Evolutionary conservation across 129 eudicot genomes (phyloP).

Genomic region (Escallonia herrerae): DNA sequence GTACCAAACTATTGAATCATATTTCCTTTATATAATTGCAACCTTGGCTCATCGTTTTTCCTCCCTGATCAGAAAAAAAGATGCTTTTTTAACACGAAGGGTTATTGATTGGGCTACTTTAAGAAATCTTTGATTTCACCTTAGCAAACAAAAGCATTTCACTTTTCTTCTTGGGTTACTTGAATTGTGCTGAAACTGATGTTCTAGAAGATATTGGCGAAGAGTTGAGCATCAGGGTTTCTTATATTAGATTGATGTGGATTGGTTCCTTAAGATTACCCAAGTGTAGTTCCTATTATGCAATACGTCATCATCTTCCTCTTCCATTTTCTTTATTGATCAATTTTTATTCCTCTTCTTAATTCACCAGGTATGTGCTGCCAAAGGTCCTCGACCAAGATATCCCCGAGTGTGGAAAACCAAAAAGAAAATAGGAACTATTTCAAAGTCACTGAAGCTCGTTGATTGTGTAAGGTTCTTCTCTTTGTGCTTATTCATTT

Average conservation of each 20-base stretch:
- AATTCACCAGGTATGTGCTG: constrained; percentile 64
- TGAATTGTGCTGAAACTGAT: no score
- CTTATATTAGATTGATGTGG: not conserved
- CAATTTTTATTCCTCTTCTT: not conserved
- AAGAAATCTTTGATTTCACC: no score
- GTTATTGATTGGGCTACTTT: no score
- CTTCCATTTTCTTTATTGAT: not conserved
- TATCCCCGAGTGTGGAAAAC: constrained; percentile 94
- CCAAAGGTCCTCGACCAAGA: constrained; percentile 95
- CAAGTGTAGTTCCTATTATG: not conserved
- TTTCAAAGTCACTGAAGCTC: constrained; percentile 81
- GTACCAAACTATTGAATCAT: no score
- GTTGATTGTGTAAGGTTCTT: constrained; percentile 70
- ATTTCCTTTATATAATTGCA: no score
- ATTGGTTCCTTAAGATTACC: not conserved
- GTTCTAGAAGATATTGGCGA: not conserved
- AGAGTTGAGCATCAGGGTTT: not conserved
- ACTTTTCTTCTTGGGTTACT: no score
- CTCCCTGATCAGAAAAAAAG: no score
- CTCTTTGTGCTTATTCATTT: constrained; percentile 5
- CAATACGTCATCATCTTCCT: not conserved
- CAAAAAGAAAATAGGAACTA: constrained; percentile 62
- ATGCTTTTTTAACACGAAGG: no score
- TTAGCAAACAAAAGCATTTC: no score
- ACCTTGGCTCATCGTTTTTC: no score